These are phyloP conservation scores for Plasmodium billcollinsi DNA, from an alignment of 169 alveolate genomes.

Conservation along the genomic window DNA sequence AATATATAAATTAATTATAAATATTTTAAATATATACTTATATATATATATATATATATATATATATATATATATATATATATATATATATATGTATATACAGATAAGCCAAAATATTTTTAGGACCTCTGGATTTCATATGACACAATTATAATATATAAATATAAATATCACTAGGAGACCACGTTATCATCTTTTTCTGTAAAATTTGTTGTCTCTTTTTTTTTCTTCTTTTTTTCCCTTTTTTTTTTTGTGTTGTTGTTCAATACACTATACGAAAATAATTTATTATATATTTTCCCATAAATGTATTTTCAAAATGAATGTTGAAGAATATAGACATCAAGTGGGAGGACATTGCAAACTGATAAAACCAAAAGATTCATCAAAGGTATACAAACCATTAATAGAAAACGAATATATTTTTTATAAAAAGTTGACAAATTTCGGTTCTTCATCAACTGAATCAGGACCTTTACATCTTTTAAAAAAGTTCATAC, in stretches of 20 bases:
- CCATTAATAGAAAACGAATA: conserved; percentile 82
- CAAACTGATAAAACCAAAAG: conserved; percentile 80
- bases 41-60: too few relatives aligned
- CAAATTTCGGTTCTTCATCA: conserved; percentile 76
- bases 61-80: too few relatives aligned
- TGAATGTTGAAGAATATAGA: conserved; percentile 81
- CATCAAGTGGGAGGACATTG: conserved; percentile 87
- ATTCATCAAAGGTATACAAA: conserved; percentile 82
- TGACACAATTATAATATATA: too few relatives aligned
- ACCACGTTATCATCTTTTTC: too few relatives aligned
- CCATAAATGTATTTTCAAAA: conserved; percentile 9
- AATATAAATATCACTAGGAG: too few relatives aligned
- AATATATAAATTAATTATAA: too few relatives aligned
- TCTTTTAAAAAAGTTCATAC: conserved; percentile 80
- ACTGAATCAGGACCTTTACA: conserved; percentile 83
- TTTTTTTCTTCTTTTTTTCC: not conserved
- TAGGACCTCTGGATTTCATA: too few relatives aligned
- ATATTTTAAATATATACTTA: too few relatives aligned
- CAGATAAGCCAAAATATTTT: too few relatives aligned
- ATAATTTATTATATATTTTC: not conserved
- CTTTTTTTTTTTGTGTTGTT: not conserved
- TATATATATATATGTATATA: too few relatives aligned
- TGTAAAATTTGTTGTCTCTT: not conserved
- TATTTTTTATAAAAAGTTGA: conserved; percentile 79
- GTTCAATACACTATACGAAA: not conserved